Conservation (phyloP, 106 monocot species). For the Dendrobium huoshanense region DNA sequence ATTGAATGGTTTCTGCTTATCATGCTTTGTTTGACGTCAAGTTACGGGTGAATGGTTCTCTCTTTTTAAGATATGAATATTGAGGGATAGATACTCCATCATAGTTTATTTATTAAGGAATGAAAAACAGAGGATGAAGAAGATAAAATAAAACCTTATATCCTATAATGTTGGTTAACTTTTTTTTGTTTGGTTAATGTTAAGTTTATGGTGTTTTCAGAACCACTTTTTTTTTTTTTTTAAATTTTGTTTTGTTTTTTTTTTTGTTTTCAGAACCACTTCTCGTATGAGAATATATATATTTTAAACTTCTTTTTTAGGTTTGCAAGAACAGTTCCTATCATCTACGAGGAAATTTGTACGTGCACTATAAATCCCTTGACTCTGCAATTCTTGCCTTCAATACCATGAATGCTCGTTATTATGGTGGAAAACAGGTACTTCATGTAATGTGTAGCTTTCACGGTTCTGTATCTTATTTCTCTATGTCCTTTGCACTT, state of each 20-base stretch:
- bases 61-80: neutral
- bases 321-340: conserved; percentile 86
- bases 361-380: conserved; percentile 87
- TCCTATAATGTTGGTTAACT: neutral
- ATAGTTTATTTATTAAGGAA: neutral
- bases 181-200: neutral
- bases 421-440: conserved; percentile 96
- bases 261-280: neutral
- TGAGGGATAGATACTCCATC: neutral
- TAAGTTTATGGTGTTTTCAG: neutral
- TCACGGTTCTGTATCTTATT: neutral
- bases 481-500: neutral
- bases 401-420: conserved; percentile 77
- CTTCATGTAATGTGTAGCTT: neutral
- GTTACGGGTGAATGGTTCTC: neutral
- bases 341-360: conserved; percentile 94
- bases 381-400: conserved; percentile 86
- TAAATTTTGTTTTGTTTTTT: no score
- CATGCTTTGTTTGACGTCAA: neutral
- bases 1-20: neutral
- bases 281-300: conserved; percentile 6
- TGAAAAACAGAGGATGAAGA: neutral
- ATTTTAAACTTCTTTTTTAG: conserved; percentile 29
- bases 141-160: neutral
- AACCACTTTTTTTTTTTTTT: neutral